Conservation (phyloP, 2,329 filamentous ascomycete species). For the Ophiostoma novo-ulmi region DNA sequence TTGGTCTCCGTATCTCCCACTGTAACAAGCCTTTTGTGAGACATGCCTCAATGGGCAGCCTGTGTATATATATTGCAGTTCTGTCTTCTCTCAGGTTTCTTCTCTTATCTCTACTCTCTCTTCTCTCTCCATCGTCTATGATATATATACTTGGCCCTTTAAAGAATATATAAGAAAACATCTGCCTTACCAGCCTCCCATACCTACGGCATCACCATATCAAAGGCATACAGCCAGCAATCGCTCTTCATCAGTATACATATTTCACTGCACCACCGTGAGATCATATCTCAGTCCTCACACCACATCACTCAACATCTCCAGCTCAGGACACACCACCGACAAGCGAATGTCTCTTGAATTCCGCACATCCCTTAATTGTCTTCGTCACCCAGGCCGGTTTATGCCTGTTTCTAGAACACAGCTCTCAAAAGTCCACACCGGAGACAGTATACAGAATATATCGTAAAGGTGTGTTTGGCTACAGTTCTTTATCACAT, state of each 20-base stretch:
- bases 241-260: background rate
- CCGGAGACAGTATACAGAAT: constrained; percentile 53
- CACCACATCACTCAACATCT: background rate
- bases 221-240: background rate
- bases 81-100: background rate
- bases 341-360: constrained; percentile 52
- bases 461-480: constrained; percentile 34
- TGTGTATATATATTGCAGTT: background rate
- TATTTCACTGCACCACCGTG: background rate
- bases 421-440: constrained; percentile 51
- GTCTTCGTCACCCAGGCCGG: constrained; percentile 52
- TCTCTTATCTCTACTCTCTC: background rate
- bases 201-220: background rate
- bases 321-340: constrained; percentile 13
- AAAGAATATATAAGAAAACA: no score
- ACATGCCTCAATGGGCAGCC: background rate
- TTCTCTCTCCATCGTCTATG: background rate
- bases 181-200: background rate
- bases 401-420: constrained; percentile 55
- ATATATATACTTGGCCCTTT: background rate
- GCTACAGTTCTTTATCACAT: background rate
- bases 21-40: constrained; percentile 2
- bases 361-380: constrained; percentile 51
- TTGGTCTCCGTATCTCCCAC: constrained; percentile 6
- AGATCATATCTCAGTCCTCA: background rate